Evolutionary conservation across 208 protist species (phyloP), one percentile per base, ranked within the genome.

Genomic region (Trypanosomatidae sp.): DNA sequence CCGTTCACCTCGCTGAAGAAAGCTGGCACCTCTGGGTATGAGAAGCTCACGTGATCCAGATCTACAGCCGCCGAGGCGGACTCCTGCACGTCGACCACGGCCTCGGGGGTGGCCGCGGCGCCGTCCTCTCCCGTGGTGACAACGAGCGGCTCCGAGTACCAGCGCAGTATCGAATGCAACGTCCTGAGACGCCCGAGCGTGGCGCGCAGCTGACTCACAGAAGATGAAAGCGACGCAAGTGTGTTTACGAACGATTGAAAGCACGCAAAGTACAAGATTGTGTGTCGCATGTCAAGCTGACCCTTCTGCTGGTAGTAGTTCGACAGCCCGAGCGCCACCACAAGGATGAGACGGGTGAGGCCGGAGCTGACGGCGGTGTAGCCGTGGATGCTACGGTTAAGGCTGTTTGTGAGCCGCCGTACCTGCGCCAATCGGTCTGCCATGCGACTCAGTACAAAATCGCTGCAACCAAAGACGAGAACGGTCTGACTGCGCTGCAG

Each of bases 261-360:
- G 53, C 89, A 86, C 33, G 92, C 73, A 71, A 91, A 93, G 74
- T 90, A 95, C 66, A 93, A 72, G 43, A 75, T 86, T 25, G 92
- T 91, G 70, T 92, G 84, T 22, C 79, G 78, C 64, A 92, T 74
- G 36, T 71, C 74, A 12, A 95, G 71, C 28, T 87, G 79, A 10
- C 88, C 88, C 9, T 73, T 74, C 60, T 80, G 80, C 71, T 88
- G 81, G 25, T 79, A 82, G 36, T 81, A 76, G 64, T 88, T 92
- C 70, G 71, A 89, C 50, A 91, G 68, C 0, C 84, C 86, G 6
- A 95, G 79, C 19, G 91, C 79, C 33, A 90, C 66, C 13, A 95
- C 86, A 69, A 92, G 86, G 49, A 95, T 85, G 46, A 92, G 78
- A 13, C 77, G 86, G 8, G 80, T 91, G 44, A 83, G 60, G 28